Evolutionary conservation across 768 basidiomycete genomes (phyloP).

Genomic region (Boletus rufocinnamomeus): DNA sequence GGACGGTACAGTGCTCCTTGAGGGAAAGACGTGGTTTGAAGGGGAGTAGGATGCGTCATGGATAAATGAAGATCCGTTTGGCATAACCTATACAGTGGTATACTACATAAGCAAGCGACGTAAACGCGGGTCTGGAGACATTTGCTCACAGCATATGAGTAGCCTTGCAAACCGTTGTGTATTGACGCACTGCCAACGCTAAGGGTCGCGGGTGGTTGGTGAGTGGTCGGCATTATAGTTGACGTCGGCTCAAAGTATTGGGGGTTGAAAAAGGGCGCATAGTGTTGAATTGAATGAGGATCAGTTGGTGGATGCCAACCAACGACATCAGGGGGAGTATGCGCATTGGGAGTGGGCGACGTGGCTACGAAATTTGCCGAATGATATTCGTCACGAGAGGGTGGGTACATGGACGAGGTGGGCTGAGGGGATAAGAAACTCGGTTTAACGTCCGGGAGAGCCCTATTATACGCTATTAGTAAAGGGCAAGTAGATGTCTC

Average conservation of each 20-base stretch:
- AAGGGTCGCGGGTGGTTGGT: neutral
- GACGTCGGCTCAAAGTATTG: neutral
- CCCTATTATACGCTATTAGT: neutral
- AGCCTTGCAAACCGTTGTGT: neutral
- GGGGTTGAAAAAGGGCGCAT: neutral
- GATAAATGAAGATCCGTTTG: neutral
- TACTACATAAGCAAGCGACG: neutral
- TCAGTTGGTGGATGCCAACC: neutral
- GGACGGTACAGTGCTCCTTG: neutral
- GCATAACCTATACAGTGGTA: neutral
- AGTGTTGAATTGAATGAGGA: neutral
- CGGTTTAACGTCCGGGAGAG: neutral
- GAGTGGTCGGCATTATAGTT: neutral
- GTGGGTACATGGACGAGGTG: neutral
- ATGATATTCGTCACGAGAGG: neutral
- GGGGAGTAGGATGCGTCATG: too few species aligned
- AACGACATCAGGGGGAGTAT: neutral
- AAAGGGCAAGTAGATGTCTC: neutral
- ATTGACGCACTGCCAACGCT: too few species aligned
- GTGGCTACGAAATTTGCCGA: too few species aligned
- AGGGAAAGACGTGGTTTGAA: neutral
- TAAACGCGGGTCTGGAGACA: too few species aligned
- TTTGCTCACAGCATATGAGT: neutral
- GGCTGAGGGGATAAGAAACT: neutral
- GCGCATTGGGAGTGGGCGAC: neutral